Evolutionary conservation across 345 rosid genomes (phyloP).

Genomic region (Lepidium africanum): DNA sequence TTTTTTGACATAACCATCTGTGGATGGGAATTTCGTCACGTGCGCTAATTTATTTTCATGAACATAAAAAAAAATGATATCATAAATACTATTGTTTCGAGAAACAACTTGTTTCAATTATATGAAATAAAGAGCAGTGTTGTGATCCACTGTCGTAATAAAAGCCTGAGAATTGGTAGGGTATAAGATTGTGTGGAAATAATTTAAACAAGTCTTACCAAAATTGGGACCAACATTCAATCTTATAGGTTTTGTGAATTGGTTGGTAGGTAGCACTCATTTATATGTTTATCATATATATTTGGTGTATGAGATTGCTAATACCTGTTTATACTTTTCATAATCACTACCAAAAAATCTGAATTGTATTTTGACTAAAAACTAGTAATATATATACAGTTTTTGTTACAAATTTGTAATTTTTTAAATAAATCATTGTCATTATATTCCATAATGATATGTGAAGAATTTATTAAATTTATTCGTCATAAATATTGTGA

Average conservation of each 20-base stretch:
- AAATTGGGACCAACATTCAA: constrained; percentile 1
- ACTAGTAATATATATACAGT: no score
- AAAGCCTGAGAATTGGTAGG: constrained; percentile 15
- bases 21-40: constrained; percentile 28
- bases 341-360: no score
- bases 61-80: background rate
- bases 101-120: background rate
- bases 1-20: constrained; percentile 11
- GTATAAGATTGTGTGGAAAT: constrained; percentile 19
- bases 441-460: no score
- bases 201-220: constrained; percentile 12
- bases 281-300: background rate
- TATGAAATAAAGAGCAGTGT: background rate
- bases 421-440: no score
- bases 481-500: no score
- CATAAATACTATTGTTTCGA: background rate
- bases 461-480: no score
- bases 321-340: background rate
- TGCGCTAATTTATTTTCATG: background rate
- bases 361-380: no score
- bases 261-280: background rate
- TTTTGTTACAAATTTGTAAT: no score
- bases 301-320: background rate
- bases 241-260: background rate
- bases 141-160: constrained; percentile 17